Conservation (phyloP, 495 filamentous ascomycete genomes). For the Podospora pseudocomata region DNA sequence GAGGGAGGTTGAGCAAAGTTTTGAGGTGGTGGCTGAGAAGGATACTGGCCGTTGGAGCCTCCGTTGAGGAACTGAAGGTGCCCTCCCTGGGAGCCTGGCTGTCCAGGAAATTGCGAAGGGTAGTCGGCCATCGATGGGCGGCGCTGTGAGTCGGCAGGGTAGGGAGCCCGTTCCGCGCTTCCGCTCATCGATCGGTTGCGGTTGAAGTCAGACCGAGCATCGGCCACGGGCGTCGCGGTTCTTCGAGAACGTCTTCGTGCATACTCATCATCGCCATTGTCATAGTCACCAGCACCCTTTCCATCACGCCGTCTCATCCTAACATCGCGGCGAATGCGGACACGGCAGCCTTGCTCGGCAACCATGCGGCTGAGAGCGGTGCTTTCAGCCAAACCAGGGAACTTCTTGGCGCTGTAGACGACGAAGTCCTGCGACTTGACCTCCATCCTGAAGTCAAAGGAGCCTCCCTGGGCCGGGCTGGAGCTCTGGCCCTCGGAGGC, state of each 20-base stretch:
- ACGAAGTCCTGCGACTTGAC: conserved; percentile 83
- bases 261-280: conserved; percentile 64
- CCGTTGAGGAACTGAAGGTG: conserved; percentile 37
- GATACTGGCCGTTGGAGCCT: conserved; percentile 30
- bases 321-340: conserved; percentile 93
- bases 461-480: conserved; percentile 28
- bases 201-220: conserved; percentile 54
- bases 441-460: conserved; percentile 62
- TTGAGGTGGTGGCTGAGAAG: conserved; percentile 24
- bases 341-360: conserved; percentile 94
- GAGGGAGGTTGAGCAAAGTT: conserved; percentile 47
- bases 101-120: conserved; percentile 38
- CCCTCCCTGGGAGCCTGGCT: conserved; percentile 35
- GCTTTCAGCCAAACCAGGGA: conserved; percentile 89
- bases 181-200: conserved; percentile 75
- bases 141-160: conserved; percentile 47
- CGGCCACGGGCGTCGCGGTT: conserved; percentile 62
- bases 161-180: conserved; percentile 52
- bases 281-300: conserved; percentile 66
- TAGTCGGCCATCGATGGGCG: conserved; percentile 56
- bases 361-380: conserved; percentile 85
- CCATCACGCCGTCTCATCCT: conserved; percentile 88
- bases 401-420: conserved; percentile 98
- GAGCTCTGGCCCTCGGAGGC: conserved; percentile 11
- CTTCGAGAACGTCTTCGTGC: conserved; percentile 47